These are phyloP conservation scores for Albatrellus ellisii DNA, from an alignment of 768 basidiomycete species.

Conservation along the genomic window DNA sequence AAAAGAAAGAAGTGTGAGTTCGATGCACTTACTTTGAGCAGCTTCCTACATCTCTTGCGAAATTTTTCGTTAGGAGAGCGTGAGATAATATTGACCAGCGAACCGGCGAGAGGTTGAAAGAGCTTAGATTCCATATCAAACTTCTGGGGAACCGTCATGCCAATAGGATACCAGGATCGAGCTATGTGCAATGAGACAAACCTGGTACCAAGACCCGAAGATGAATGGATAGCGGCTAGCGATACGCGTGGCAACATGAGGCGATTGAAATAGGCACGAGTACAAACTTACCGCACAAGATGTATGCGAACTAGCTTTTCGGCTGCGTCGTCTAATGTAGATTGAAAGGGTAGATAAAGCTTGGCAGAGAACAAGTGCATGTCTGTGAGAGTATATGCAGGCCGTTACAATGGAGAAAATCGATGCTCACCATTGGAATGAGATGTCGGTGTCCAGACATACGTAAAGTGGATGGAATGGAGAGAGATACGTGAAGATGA, in stretches of 20 bases:
- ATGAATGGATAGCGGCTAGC: slow-evolving; percentile 64
- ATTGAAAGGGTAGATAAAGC: slow-evolving; percentile 7
- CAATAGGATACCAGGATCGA: background rate
- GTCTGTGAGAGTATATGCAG: slow-evolving; percentile 13
- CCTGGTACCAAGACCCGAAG: slow-evolving; percentile 58
- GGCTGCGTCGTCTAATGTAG: slow-evolving; percentile 7
- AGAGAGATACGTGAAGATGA: slow-evolving; percentile 19
- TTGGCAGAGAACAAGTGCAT: slow-evolving; percentile 5
- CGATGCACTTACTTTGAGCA: slow-evolving; percentile 36
- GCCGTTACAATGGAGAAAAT: too few species aligned
- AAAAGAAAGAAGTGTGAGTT: too few species aligned
- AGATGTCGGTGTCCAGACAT: slow-evolving; percentile 23
- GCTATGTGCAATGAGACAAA: slow-evolving; percentile 21
- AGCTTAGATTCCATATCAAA: slow-evolving; percentile 38
- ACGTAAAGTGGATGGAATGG: slow-evolving; percentile 27
- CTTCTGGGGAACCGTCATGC: slow-evolving; percentile 30
- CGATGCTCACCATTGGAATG: slow-evolving; percentile 5
- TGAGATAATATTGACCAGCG: slow-evolving; percentile 35
- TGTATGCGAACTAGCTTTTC: slow-evolving; percentile 5
- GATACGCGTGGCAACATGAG: slow-evolving; percentile 1
- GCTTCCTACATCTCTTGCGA: slow-evolving; percentile 26
- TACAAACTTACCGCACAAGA: slow-evolving; percentile 9
- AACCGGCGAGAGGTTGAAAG: slow-evolving; percentile 35
- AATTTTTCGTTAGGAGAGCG: slow-evolving; percentile 40
- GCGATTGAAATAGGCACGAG: slow-evolving; percentile 3